Conservation (phyloP, 2,329 filamentous ascomycete species). For the Nemania sp. region DNA sequence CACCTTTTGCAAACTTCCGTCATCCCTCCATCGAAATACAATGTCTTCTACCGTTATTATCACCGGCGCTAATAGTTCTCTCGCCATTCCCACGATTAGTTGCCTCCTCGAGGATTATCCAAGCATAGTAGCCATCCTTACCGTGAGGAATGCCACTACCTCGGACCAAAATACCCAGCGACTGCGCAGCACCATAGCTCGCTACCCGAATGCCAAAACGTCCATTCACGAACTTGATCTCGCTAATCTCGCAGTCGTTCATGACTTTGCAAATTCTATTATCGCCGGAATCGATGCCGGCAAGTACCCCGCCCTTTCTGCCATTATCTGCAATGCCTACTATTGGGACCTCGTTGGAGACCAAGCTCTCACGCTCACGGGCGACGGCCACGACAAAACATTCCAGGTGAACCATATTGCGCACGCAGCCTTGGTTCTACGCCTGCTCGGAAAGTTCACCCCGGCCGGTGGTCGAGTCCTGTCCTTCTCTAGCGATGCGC, state of each 20-base stretch:
- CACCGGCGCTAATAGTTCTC: constrained; percentile 40
- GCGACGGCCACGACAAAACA: constrained; percentile 54
- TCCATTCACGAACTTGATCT: constrained; percentile 52
- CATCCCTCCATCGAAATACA: too few relatives aligned
- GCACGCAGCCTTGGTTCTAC: constrained; percentile 50
- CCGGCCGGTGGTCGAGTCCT: constrained; percentile 72
- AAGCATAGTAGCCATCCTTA: constrained; percentile 28
- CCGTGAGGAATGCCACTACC: constrained; percentile 14
- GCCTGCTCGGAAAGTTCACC: constrained; percentile 69
- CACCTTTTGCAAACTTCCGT: too few relatives aligned
- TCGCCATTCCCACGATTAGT: constrained; percentile 28
- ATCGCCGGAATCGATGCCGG: constrained; percentile 44
- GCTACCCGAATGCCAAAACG: constrained; percentile 53
- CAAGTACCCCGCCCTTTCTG: constrained; percentile 47
- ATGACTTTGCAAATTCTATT: constrained; percentile 51
- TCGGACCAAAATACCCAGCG: constrained; percentile 32
- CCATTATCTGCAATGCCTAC: constrained; percentile 56
- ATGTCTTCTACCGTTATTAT: constrained; percentile 11
- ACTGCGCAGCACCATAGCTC: constrained; percentile 32
- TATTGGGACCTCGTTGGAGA: constrained; percentile 53
- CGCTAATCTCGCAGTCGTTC: constrained; percentile 47
- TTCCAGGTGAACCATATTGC: constrained; percentile 55
- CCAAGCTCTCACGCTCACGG: constrained; percentile 45
- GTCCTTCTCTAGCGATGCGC: constrained; percentile 53
- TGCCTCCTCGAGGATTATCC: constrained; percentile 35